phyloP scores from a whole-genome alignment of 257 asterid species.

The Gynochthodes officinalis region DNA sequence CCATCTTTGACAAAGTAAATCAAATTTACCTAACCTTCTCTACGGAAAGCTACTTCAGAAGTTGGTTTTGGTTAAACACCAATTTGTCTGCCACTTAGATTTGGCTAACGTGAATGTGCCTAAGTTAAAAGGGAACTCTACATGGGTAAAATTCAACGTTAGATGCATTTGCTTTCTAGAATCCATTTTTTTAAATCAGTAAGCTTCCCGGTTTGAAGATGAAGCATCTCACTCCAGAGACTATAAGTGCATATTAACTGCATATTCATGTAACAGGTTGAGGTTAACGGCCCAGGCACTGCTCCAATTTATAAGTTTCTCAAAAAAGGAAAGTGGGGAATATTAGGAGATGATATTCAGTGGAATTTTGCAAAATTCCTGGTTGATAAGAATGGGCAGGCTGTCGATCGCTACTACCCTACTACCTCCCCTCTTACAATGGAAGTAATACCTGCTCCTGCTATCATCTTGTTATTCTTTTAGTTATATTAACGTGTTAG shows the following conservation, averaged over 20 bases:
- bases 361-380: slow-evolving; percentile 90
- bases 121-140: neutral
- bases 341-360: slow-evolving; percentile 74
- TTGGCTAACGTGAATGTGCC: neutral
- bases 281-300: slow-evolving; percentile 67
- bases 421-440: slow-evolving; percentile 74
- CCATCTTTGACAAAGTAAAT: slow-evolving; percentile 65
- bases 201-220: neutral
- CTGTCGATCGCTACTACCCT: slow-evolving; percentile 74
- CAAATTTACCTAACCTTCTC: neutral
- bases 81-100: neutral
- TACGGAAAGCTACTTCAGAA: neutral
- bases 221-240: neutral
- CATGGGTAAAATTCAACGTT: neutral
- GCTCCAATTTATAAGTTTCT: slow-evolving; percentile 79
- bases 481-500: neutral
- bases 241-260: slow-evolving; percentile 2
- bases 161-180: neutral
- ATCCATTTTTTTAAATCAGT: neutral
- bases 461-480: neutral
- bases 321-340: slow-evolving; percentile 78
- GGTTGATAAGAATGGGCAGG: slow-evolving; percentile 66
- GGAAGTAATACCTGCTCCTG: slow-evolving; percentile 40
- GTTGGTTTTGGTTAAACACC: neutral
- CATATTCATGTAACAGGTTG: slow-evolving; percentile 39